phyloP scores from a whole-genome alignment of 2,329 filamentous ascomycete species.

The Fusarium pininemorale region DNA sequence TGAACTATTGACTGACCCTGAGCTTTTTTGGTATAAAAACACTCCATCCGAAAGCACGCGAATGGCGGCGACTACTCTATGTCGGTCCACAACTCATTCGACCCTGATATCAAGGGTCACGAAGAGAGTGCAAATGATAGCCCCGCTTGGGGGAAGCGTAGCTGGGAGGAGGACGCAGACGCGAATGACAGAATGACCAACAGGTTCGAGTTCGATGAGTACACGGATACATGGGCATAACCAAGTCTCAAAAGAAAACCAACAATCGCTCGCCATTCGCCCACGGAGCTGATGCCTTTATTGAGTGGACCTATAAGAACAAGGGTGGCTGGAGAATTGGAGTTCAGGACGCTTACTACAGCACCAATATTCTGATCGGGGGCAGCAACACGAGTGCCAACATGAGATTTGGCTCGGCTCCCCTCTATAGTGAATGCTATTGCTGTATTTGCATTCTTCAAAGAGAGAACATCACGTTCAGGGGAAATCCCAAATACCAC shows the following conservation, averaged over 20 bases:
- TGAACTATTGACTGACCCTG: background rate
- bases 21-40: background rate
- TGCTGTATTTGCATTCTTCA: too few relatives aligned
- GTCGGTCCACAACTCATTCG: background rate
- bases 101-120: background rate
- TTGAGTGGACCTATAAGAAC: background rate
- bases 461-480: too few relatives aligned
- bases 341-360: background rate
- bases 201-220: fast-evolving
- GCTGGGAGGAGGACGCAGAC: background rate
- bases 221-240: fast-evolving
- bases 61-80: background rate
- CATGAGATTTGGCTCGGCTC: background rate
- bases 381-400: background rate
- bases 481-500: too few relatives aligned
- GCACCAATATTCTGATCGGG: background rate
- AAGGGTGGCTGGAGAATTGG: background rate
- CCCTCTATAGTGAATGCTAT: too few relatives aligned
- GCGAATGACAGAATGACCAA: background rate
- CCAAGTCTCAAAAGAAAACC: background rate
- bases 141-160: background rate
- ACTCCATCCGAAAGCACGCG: background rate
- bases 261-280: background rate
- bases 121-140: background rate
- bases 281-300: background rate